A percentile compares a stretch with the other conserved stretches of the same genome.
These are phyloP conservation scores for Aegilops sharonensis DNA, from an alignment of 176 grass and related monocot species.

Conservation along the genomic window DNA sequence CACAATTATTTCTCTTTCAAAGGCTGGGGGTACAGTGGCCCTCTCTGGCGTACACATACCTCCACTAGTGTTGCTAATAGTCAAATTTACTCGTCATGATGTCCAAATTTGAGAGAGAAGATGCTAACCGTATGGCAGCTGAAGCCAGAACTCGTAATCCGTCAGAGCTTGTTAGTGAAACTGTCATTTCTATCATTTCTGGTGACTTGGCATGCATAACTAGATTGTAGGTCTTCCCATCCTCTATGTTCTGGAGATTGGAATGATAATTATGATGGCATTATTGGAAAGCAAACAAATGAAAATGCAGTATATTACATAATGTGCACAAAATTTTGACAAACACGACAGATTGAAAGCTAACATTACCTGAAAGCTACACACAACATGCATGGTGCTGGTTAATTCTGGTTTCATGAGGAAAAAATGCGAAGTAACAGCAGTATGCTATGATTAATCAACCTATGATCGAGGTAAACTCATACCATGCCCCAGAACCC, in stretches of 20 bases:
- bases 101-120: constrained; percentile 3
- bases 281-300: background rate
- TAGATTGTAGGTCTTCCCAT: constrained; percentile 75
- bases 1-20: too few species aligned
- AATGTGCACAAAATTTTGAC: background rate
- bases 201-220: constrained; percentile 67
- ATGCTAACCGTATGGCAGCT: constrained; percentile 52
- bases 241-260: constrained; percentile 85
- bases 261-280: constrained; percentile 15
- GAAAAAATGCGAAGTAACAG: background rate
- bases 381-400: constrained; percentile 1
- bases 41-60: background rate
- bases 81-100: background rate
- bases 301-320: background rate
- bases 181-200: constrained; percentile 45
- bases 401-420: background rate
- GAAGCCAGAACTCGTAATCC: constrained; percentile 62
- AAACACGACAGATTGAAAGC: background rate
- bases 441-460: background rate
- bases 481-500: constrained; percentile 97
- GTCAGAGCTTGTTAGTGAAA: constrained; percentile 62
- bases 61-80: background rate
- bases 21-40: too few species aligned
- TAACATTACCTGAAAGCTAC: background rate
- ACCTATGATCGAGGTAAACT: background rate